Evolutionary conservation across 2,329 filamentous ascomycete genomes (phyloP), one percentile per base, ranked within the genome.

Genomic region (Trichoderma brevicompactum): DNA sequence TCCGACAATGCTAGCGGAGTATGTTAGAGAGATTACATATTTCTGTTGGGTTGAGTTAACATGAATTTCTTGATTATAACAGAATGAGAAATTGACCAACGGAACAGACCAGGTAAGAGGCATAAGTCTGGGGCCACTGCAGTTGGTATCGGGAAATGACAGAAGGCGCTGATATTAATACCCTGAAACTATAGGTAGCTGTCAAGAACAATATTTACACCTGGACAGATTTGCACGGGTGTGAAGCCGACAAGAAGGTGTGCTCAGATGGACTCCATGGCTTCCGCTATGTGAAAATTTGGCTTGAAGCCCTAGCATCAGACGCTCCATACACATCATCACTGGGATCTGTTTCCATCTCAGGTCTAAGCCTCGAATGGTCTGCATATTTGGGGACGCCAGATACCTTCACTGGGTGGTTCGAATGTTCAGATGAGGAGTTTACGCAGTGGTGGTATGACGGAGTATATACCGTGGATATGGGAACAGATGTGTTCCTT

Each of bases 361-460:
- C 76, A 1, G 78, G 77, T 1, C 68, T 84, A 23, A 74, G 69
- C 8, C 71, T 85, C 3, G 75, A 78, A 23, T 82, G 77, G 68
- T 79, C 79, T 0, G 82, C 76, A 9, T 83, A 77, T 67, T 74
- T 79, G 2, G 83, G 82, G 28, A 83, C 80, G 0, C 74, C 81
- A 0, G 79, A 82, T 44, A 82, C 80, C 1, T 85, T 82, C 65
- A 78, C 76, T 1, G 83, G 83, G 3, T 82, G 78, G 76, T 85
- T 85, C 60, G 80, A 84, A 69, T 84, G 82, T 60, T 84, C 82
- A 0, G 82, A 85, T 66, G 68, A 74, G 5, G 68, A 80, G 15
- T 69, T 85, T 7, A 83, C 81, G 17, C 80, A 82, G 68, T 84
- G 79, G 78, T 85, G 82, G 82, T 85, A 79, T 67, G 82, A 84